These are phyloP conservation scores for Penicillium diatomitis DNA, from an alignment of 495 filamentous ascomycete species.

Conservation along the genomic window DNA sequence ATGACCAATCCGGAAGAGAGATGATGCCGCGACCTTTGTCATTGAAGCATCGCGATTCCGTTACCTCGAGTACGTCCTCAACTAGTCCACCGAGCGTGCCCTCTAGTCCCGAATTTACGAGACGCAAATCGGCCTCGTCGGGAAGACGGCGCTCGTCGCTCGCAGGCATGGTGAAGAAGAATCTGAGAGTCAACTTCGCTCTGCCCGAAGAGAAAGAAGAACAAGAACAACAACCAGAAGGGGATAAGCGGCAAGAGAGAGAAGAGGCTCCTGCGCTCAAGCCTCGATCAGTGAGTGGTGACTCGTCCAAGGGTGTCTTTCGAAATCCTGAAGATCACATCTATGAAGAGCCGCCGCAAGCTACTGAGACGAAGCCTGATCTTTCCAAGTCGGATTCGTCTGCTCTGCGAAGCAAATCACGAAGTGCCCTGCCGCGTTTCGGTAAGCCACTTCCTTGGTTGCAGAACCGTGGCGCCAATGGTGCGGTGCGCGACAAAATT, in stretches of 20 bases:
- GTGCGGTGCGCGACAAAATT: slow-evolving; percentile 44
- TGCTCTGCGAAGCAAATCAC: slow-evolving; percentile 41
- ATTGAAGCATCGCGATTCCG: slow-evolving; percentile 11
- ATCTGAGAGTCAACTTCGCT: slow-evolving; percentile 36
- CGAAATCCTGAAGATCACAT: slow-evolving; percentile 68
- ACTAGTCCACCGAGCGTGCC: slow-evolving; percentile 4
- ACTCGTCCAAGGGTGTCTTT: slow-evolving; percentile 37
- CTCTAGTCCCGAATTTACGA: slow-evolving; percentile 14
- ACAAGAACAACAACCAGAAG: too few relatives aligned
- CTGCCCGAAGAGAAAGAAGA: slow-evolving; percentile 13
- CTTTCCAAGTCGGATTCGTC: slow-evolving; percentile 38
- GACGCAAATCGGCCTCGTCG: neutral
- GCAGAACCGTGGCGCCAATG: slow-evolving; percentile 17
- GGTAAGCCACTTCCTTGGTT: slow-evolving; percentile 33
- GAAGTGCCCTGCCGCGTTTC: slow-evolving; percentile 50
- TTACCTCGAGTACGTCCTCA: slow-evolving; percentile 16
- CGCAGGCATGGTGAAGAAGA: slow-evolving; percentile 23
- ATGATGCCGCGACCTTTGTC: slow-evolving; percentile 3
- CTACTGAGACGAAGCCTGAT: slow-evolving; percentile 23
- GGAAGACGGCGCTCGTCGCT: slow-evolving; percentile 11
- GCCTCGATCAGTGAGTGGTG: slow-evolving; percentile 27
- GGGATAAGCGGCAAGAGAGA: too few relatives aligned
- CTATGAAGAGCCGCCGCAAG: slow-evolving; percentile 62
- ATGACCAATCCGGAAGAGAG: slow-evolving; percentile 39
- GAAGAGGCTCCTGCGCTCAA: slow-evolving; percentile 18